phyloP scores from a whole-genome alignment of 805 yeast genomes.

The Candida krabiensis region DNA sequence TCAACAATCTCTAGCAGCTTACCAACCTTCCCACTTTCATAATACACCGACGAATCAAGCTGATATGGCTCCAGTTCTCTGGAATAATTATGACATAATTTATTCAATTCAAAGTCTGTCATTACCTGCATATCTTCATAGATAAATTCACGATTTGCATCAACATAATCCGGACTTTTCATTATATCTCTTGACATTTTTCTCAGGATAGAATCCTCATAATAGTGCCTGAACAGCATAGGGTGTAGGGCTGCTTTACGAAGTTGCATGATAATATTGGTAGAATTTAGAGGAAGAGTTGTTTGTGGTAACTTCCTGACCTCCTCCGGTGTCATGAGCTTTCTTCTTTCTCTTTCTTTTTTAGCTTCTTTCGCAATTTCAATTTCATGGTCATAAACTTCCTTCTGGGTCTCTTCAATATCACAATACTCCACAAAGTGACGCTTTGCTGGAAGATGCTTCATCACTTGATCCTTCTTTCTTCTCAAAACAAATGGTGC shows the following conservation, averaged over 20 bases:
- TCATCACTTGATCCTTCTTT: constrained; percentile 86
- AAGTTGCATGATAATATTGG: constrained; percentile 81
- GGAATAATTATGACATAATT: constrained; percentile 72
- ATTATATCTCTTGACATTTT: constrained; percentile 78
- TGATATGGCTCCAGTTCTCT: constrained; percentile 54
- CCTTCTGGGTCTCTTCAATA: constrained; percentile 52
- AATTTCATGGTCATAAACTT: constrained; percentile 63
- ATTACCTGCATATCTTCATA: constrained; percentile 93
- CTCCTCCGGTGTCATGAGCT: constrained; percentile 32
- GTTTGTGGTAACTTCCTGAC: constrained; percentile 34
- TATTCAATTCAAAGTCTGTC: constrained; percentile 87
- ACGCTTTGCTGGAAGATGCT: constrained; percentile 79
- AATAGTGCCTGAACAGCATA: constrained; percentile 68
- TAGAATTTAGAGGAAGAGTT: constrained; percentile 35
- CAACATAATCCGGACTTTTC: constrained; percentile 72
- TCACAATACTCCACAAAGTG: constrained; percentile 67
- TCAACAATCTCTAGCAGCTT: constrained; percentile 58
- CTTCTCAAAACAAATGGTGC: constrained; percentile 94
- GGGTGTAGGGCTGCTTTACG: constrained; percentile 96
- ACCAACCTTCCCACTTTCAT: constrained; percentile 73
- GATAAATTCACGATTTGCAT: constrained; percentile 76
- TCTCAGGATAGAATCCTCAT: constrained; percentile 51
- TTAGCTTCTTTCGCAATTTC: constrained; percentile 40
- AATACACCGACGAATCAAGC: constrained; percentile 51
- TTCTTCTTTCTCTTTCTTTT: constrained; percentile 45